Evolutionary conservation across 2,329 filamentous ascomycete genomes (phyloP).

Genomic region (Apiospora sp.): DNA sequence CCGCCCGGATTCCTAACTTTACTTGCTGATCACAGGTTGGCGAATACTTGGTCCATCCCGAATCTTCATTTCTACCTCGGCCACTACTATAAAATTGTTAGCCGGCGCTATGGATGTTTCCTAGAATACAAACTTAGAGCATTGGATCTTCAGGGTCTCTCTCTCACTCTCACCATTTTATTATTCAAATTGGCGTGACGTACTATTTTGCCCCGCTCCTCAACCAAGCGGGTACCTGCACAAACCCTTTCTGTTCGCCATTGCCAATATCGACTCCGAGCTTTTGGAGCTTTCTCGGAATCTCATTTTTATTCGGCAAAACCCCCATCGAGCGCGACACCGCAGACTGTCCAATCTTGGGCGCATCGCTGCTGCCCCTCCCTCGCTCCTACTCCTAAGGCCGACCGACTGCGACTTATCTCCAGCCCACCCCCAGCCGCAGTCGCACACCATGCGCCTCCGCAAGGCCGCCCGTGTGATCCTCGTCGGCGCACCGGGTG

Average conservation of each 20-base stretch:
- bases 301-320: constrained; percentile 24
- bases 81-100: not conserved
- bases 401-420: constrained; percentile 21
- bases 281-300: constrained; percentile 9
- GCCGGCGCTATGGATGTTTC: constrained; percentile 15
- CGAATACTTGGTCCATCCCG: not conserved
- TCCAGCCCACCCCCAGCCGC: not conserved
- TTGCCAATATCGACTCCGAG: constrained; percentile 9
- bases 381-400: constrained; percentile 26
- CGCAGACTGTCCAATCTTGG: constrained; percentile 29
- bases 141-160: constrained; percentile 12
- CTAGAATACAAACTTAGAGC: not conserved
- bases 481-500: constrained; percentile 93
- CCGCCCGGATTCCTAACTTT: not conserved
- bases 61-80: not conserved
- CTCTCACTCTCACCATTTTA: constrained; percentile 14
- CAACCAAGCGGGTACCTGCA: constrained; percentile 22
- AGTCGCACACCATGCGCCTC: constrained; percentile 64
- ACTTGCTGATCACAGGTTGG: not conserved
- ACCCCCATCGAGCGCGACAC: constrained; percentile 27
- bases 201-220: constrained; percentile 19
- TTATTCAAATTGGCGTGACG: constrained; percentile 22
- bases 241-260: constrained; percentile 22
- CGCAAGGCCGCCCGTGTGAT: constrained; percentile 89
- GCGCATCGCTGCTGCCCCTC: constrained; percentile 7